These are phyloP conservation scores for Gliomastix tumulicola DNA, from an alignment of 2,329 filamentous ascomycete genomes.

Conservation along the genomic window DNA sequence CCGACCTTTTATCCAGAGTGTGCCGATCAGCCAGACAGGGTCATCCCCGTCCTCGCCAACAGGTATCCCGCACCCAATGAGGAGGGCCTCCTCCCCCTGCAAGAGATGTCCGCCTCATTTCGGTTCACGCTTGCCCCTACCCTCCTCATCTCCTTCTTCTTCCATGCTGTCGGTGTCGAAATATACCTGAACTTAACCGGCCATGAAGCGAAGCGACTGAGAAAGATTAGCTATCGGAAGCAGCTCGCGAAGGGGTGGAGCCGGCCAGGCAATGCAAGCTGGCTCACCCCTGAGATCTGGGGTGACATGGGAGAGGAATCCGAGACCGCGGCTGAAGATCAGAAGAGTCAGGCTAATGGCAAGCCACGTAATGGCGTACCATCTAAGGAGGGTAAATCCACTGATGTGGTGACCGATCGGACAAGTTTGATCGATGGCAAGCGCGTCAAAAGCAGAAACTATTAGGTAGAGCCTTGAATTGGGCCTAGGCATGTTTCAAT, in stretches of 20 bases:
- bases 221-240: background rate
- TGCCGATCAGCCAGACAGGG: background rate
- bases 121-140: slow-evolving; percentile 21
- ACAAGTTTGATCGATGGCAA: no score
- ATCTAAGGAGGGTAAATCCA: no score
- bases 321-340: no score
- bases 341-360: no score
- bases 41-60: background rate
- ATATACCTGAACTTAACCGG: background rate
- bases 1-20: background rate
- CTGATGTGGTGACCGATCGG: no score
- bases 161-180: slow-evolving; percentile 1
- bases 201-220: background rate
- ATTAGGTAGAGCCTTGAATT: no score
- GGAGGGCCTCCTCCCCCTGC: background rate
- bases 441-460: no score
- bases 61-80: background rate
- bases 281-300: background rate
- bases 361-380: no score
- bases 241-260: background rate
- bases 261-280: background rate
- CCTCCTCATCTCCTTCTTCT: background rate
- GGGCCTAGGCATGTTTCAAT: no score
- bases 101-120: background rate
- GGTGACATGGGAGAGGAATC: background rate